phyloP scores from a whole-genome alignment of 768 basidiomycete genomes.

The Termitomyces heimii region DNA sequence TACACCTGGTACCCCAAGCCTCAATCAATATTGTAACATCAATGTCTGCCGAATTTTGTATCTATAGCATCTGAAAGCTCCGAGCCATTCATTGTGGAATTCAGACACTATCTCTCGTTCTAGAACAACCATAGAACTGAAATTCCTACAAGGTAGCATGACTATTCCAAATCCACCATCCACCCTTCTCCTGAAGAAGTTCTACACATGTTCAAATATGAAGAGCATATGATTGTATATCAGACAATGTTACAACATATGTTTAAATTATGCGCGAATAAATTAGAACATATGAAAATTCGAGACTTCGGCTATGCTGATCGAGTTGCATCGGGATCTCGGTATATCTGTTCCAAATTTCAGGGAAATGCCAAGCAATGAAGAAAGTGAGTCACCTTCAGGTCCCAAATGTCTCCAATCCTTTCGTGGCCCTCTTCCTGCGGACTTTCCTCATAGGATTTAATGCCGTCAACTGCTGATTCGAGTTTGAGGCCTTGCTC shows the following conservation, averaged over 20 bases:
- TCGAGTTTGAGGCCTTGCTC: slow-evolving; percentile 90
- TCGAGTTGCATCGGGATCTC: slow-evolving; percentile 38
- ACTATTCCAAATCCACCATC: neutral
- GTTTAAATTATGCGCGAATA: slow-evolving; percentile 8
- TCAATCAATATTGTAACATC: slow-evolving; percentile 2
- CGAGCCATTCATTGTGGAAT: neutral
- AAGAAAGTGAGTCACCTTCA: slow-evolving; percentile 45
- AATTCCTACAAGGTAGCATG: neutral
- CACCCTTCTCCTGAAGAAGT: neutral
- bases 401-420: slow-evolving; percentile 70
- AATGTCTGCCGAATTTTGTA: slow-evolving; percentile 10
- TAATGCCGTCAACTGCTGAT: slow-evolving; percentile 29
- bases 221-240: neutral
- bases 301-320: slow-evolving; percentile 25
- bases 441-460: slow-evolving; percentile 30
- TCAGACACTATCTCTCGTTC: neutral
- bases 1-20: too few species aligned
- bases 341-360: slow-evolving; percentile 34
- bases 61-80: neutral
- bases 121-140: neutral
- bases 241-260: slow-evolving; percentile 14
- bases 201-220: neutral
- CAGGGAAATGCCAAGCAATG: neutral
- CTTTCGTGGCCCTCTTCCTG: slow-evolving; percentile 29
- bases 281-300: slow-evolving; percentile 2